Evolutionary conservation across 768 basidiomycete species (phyloP), one percentile per base, ranked within the genome.

Genomic region (Leccinum barrowsii): DNA sequence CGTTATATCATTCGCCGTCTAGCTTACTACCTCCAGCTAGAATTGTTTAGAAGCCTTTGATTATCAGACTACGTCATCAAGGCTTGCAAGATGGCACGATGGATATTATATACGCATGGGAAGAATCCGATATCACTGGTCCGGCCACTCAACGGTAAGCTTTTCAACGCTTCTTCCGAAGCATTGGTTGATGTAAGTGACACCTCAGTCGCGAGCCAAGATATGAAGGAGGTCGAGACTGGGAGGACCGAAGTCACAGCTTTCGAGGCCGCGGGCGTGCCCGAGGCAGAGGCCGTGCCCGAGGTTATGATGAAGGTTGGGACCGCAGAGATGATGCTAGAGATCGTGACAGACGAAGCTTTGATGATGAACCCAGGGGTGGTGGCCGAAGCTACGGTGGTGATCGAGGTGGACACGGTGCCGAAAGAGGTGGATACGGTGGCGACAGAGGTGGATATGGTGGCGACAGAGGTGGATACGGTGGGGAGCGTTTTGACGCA

Each of bases 91-190:
- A 94, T 65, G 94, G 97, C 13, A 84, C 87, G 1, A 87, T 97
- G 84, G 91, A 95, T 55, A 86, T 98, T 48, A 77, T 83, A 0
- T 92, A 90, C 63, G 89, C 89, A 32, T 96, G 92, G 89, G 94
- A 98, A 57, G 78, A 81, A 12, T 79, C 76, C 5, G 85, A 87
- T 57, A 73, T 76, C 1, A 76, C 80, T 42, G 74, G 81, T 21
- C 80, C 82, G 44, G 75, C 76, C 42, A 78, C 71, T 7, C 77
- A 76, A 63, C 74, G 77, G 76, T 78, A 72, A 19, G 19, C 3
- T 44, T 63, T 49, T 26, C 19, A 21, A 37, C 30, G 21, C 19
- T 59, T 52, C 54, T 51, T 55, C 30, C 1, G 21, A 37, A 42
- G 2, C n/a, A 26, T 17, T 42, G 46, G 15, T 47, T 67, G 49